Evolutionary conservation across 129 eudicot genomes (phyloP).

Genomic region (Tagetes patula): DNA sequence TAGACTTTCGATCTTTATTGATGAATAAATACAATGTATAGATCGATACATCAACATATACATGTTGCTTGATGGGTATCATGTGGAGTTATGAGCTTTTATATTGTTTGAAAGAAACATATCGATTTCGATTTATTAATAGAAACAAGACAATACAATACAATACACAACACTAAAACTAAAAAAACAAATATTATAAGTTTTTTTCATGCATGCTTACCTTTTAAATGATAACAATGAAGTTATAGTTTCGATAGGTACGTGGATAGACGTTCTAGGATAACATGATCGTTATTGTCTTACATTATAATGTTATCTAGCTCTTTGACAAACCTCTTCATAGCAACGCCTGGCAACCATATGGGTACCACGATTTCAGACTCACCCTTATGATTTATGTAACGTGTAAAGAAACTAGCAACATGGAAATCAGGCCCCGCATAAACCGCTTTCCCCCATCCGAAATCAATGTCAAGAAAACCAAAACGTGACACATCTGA

Average conservation of each 20-base stretch:
- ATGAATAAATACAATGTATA: no score
- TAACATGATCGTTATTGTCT: neutral
- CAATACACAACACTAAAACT: no score
- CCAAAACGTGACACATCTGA: constrained; percentile 36
- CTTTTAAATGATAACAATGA: neutral
- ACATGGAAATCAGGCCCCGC: constrained; percentile 31
- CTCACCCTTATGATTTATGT: constrained; percentile 27
- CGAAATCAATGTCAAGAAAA: constrained; percentile 38
- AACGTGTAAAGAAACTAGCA: constrained; percentile 20
- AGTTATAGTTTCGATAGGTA: neutral
- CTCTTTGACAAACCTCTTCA: constrained; percentile 9
- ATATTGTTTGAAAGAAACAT: no score
- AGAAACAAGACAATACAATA: no score
- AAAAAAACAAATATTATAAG: neutral
- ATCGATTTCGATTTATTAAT: no score
- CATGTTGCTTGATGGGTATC: no score
- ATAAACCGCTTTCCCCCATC: constrained; percentile 48
- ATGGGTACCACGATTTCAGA: neutral
- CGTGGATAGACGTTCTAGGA: neutral
- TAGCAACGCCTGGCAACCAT: neutral
- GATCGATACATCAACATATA: no score
- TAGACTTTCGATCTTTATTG: no score
- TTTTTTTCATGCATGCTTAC: neutral
- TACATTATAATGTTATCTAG: neutral
- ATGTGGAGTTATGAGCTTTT: no score